These are phyloP conservation scores for Emergomyces pasteurianus DNA, from an alignment of 2,329 filamentous ascomycete genomes.

Conservation along the genomic window DNA sequence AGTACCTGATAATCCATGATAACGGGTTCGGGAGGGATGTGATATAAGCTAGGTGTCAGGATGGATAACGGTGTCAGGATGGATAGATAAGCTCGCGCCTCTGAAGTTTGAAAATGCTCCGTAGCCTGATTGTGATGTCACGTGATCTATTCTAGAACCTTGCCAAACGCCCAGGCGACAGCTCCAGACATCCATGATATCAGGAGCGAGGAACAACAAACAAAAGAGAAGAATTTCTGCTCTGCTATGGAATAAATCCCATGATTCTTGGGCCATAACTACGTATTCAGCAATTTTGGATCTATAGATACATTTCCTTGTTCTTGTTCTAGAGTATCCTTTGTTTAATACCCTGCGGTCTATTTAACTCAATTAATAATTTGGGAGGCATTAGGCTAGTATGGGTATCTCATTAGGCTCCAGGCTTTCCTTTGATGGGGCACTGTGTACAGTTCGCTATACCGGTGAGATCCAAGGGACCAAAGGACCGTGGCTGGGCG, in stretches of 20 bases:
- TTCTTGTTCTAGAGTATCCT: constrained; percentile 5
- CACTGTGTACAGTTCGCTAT: constrained; percentile 75
- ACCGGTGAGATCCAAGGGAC: constrained; percentile 66
- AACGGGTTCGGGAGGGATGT: background rate
- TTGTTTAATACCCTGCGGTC: constrained; percentile 2
- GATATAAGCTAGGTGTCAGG: background rate
- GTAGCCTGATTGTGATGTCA: background rate
- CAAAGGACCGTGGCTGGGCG: constrained; percentile 72
- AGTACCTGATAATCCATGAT: constrained; percentile 42
- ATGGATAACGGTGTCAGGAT: too few species aligned
- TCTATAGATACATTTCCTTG: background rate
- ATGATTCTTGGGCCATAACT: background rate
- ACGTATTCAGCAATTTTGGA: background rate
- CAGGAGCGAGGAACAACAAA: background rate
- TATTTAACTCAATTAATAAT: constrained; percentile 17
- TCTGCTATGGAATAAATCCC: background rate
- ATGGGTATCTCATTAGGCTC: constrained; percentile 47
- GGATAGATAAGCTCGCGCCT: too few species aligned
- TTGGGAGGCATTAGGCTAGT: background rate
- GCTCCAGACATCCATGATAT: too few species aligned
- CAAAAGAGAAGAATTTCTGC: background rate
- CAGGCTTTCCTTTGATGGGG: constrained; percentile 66
- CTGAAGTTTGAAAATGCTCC: too few species aligned
- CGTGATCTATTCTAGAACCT: background rate
- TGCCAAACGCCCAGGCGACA: too few species aligned